Base-by-base conservation (phyloP, 768 basidiomycete species). In the Melanogaster broomeanus region DNA sequence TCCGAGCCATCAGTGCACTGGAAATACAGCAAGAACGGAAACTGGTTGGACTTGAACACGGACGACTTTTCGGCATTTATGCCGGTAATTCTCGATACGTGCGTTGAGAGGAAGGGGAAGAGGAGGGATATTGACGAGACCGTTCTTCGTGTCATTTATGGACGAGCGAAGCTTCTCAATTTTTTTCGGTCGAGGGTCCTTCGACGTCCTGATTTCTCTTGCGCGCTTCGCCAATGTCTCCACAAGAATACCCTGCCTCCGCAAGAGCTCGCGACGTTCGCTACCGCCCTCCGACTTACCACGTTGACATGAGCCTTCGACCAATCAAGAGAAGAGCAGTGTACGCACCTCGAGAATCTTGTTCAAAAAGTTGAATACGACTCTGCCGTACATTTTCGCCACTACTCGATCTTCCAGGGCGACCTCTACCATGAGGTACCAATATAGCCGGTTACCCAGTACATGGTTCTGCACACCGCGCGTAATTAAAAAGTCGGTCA, bases 381-480 rank as follows among this genome's bases (percentile, higher is more conserved):
- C 91, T 37, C 86, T 79, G 4, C 88, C 92, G 59, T 94, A 98
- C 89, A 96, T 93, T 74, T 93, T 94, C 4, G 90, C 90, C 66
- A 92, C 83, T 21, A 84, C 76, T 53, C 85, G 84, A 63, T 94
- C 92, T 61, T 94, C 91, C 40, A 91, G 72, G 19, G 92, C 90
- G 16, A 93, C 86, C 66, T 98, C 97, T 4, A 98, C 95, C 83
- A 94, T 93, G 49, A 98, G 83, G 61, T 98, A 99, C 97, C 97
- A 98, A 66, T 96, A 90, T 57, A 98, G 76, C 22, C 91, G 79
- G 60, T 98, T 98, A 0, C 95, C 97, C 2, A 99, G 75, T 1
- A 96, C 79, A 3, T 77, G 77, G 61, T 96, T 96, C 57, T 80
- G 75, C 12, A 93, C 91, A 16, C 91, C 92, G 19, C 95, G 81